Base-by-base conservation (phyloP, 2,329 filamentous ascomycete genomes). In the Rutstroemia sp. region DNA sequence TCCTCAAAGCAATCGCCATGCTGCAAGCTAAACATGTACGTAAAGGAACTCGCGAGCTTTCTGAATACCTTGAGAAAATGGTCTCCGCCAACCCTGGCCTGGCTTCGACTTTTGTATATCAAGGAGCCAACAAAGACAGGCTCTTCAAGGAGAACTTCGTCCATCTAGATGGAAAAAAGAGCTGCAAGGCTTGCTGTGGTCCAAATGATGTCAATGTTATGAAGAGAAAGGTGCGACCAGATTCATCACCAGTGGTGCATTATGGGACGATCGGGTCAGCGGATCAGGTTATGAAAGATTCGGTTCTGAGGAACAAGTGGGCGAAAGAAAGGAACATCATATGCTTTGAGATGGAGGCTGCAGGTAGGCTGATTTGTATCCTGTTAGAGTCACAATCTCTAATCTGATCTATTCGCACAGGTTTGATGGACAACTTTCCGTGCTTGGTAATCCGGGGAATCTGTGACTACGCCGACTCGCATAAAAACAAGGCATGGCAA, bases 161-260 rank as follows among this genome's bases (percentile, higher is more conserved):
- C 51, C 64, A 68, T 54, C 16, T 17, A 5, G 27, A 27, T 8
- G 48, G 19, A n/a, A 51, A 51, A 8, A 51, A 41, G 48, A 27
- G 19, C 23, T 51, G 48, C 27, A 51, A 42, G 14, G 16, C 37
- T 5, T 51, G 48, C 21, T 51, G 48, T 42, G 48, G 48, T 10
- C 19, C n/a, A 9, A 16, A 8, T 51, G 38, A 51, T 42, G 16
- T 51, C 21, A 42, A 51, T 51, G 12, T 51, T 42, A 38, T 51
- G 3, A 51, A 30, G 41, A 51, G 37, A 42, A 27, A 3, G 30
- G 21, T 41, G 39, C 19, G 48, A 41, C 6, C 10, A 17, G 7
- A 30, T 14, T 41, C 48, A 51, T 42, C 30, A 16, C 44, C 45
- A 16, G n/a, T 41, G n/a, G 8, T 97, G 14, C 48, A 55, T 27